A percentile compares a stretch with the other conserved stretches of the same genome.
Evolutionary conservation across 2,329 filamentous ascomycete species (phyloP).

Genomic region (Diaporthe vaccinii): DNA sequence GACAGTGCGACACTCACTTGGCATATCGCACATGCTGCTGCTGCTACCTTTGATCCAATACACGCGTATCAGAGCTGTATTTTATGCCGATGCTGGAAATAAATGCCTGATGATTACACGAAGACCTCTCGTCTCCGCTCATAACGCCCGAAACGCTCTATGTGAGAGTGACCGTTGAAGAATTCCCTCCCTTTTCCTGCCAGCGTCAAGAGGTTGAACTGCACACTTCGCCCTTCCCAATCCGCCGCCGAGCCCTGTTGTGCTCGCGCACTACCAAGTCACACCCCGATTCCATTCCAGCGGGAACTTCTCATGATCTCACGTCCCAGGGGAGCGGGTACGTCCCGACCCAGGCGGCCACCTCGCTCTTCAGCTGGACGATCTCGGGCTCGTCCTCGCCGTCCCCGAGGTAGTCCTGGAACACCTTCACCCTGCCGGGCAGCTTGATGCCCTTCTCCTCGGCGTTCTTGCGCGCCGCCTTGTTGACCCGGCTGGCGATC

Average conservation of each 20-base stretch:
- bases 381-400: conserved; percentile 79
- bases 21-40: conserved; percentile 12
- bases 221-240: background rate
- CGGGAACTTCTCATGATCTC: conserved; percentile 44
- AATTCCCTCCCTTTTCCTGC: conserved; percentile 7
- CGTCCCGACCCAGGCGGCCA: conserved; percentile 83
- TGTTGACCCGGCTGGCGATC: conserved; percentile 83
- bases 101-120: conserved; percentile 15
- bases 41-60: conserved; percentile 14
- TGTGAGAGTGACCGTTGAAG: conserved; percentile 32
- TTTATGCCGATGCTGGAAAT: conserved; percentile 6
- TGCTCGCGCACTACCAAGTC: conserved; percentile 3
- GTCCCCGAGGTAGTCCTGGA: conserved; percentile 76
- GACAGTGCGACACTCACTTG: conserved; percentile 16
- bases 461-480: conserved; percentile 76
- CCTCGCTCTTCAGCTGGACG: conserved; percentile 78
- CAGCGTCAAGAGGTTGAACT: conserved; percentile 29
- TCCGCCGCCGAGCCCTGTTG: background rate
- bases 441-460: conserved; percentile 77
- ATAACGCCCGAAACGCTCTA: conserved; percentile 9
- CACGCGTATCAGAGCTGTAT: conserved; percentile 8
- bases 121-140: conserved; percentile 5
- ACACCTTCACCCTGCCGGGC: conserved; percentile 74
- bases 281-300: background rate
- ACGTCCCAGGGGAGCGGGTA: conserved; percentile 79